These are phyloP conservation scores for Hsuehochloa calcarea DNA, from an alignment of 176 grass and related monocot genomes.

Conservation along the genomic window DNA sequence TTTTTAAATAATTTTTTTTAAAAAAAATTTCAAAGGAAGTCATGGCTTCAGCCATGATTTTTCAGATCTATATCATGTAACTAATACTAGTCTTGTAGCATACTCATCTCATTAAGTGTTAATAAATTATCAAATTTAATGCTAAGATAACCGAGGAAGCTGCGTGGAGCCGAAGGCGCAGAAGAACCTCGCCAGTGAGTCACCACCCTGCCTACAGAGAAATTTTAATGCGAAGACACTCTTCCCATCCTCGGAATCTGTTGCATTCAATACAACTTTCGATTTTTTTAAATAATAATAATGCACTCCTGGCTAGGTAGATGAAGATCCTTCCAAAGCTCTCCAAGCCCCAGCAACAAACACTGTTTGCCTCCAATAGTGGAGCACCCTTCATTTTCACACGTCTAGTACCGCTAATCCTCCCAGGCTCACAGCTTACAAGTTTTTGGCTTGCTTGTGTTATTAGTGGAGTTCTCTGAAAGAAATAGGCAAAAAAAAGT, in stretches of 20 bases:
- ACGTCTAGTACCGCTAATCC: neutral
- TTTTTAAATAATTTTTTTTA: too few species aligned
- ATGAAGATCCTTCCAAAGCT: constrained; percentile 32
- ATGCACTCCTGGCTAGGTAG: neutral
- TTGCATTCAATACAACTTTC: constrained; percentile 35
- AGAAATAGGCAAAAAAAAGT: neutral
- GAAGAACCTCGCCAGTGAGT: neutral
- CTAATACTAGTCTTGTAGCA: too few species aligned
- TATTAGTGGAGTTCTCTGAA: constrained; percentile 17
- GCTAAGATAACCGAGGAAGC: neutral
- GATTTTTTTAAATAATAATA: neutral
- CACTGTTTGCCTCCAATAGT: constrained; percentile 14
- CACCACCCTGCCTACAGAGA: neutral
- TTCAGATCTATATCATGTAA: too few species aligned
- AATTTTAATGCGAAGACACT: constrained; percentile 21
- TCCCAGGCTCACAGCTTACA: neutral
- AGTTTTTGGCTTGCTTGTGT: neutral
- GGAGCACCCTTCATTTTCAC: neutral
- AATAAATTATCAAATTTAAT: neutral
- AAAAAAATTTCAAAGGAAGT: too few species aligned
- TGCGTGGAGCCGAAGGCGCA: neutral
- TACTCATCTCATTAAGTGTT: too few species aligned
- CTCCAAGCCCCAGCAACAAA: neutral
- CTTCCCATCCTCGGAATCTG: constrained; percentile 43
- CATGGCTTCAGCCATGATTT: too few species aligned